Evolutionary conservation across 2,329 filamentous ascomycete species (phyloP).

Genomic region (Keithomyces neogunnii): DNA sequence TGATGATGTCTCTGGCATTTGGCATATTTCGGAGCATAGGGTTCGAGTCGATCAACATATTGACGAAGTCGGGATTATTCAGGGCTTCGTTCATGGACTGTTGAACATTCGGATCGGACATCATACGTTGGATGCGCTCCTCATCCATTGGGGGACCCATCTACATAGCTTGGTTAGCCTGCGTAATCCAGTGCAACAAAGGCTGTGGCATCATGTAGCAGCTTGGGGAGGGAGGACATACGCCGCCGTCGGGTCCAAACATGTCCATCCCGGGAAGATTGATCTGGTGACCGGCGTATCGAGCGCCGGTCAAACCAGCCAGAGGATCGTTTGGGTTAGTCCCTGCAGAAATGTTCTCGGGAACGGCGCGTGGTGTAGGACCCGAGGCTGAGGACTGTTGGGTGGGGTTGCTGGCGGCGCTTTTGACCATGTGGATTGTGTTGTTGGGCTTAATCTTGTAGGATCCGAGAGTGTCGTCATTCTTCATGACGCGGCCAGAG

Average conservation of each 20-base stretch:
- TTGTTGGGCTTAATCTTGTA: conserved; percentile 97
- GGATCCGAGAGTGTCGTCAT: conserved; percentile 71
- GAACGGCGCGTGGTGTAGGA: conserved; percentile 37
- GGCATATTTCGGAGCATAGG: conserved; percentile 71
- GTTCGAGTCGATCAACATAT: conserved; percentile 90
- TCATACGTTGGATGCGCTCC: conserved; percentile 74
- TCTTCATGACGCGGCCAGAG: conserved; percentile 93
- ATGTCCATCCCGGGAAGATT: conserved; percentile 79
- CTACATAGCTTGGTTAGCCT: conserved; percentile 35
- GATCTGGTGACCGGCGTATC: conserved; percentile 79
- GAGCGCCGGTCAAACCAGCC: conserved; percentile 81
- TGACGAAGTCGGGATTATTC: conserved; percentile 87
- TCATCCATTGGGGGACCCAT: conserved; percentile 82
- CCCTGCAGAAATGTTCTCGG: conserved; percentile 73
- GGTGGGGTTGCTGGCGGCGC: conserved; percentile 74
- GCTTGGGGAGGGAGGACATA: conserved; percentile 41
- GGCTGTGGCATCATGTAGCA: neutral
- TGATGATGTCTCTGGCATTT: conserved; percentile 73
- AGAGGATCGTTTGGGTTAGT: conserved; percentile 75
- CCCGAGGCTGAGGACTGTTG: conserved; percentile 33
- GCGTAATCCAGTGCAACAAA: conserved; percentile 3
- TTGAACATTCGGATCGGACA: conserved; percentile 80
- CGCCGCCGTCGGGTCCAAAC: conserved; percentile 91
- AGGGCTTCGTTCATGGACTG: conserved; percentile 90
- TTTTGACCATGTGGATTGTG: conserved; percentile 94